Evolutionary conservation across 495 filamentous ascomycete species (phyloP).

Genomic region (Hapsidospora chrysogenum): DNA sequence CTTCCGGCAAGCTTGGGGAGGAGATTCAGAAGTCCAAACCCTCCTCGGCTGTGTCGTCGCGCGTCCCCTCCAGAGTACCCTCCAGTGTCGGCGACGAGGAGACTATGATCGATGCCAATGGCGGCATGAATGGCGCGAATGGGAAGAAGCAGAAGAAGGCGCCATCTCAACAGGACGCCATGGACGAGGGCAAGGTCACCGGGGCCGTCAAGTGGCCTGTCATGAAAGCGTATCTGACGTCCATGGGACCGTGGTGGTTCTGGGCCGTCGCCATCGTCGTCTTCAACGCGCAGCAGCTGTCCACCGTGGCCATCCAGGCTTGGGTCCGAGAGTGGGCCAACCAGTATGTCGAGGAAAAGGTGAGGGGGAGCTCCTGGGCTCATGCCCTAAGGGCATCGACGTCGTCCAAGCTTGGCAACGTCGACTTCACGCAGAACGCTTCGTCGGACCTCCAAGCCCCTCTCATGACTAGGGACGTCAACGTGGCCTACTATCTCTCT

Average conservation of each 20-base stretch:
- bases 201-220: constrained; percentile 79
- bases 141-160: constrained; percentile 24
- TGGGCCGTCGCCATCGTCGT: constrained; percentile 60
- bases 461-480: too few relatives aligned
- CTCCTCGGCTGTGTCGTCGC: constrained; percentile 45
- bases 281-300: constrained; percentile 68
- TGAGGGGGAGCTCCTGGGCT: not conserved
- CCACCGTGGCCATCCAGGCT: constrained; percentile 68
- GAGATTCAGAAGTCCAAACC: constrained; percentile 62
- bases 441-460: constrained; percentile 23
- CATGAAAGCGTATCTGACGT: constrained; percentile 62
- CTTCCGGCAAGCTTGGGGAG: constrained; percentile 72
- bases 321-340: constrained; percentile 88
- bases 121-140: constrained; percentile 12
- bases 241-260: constrained; percentile 93
- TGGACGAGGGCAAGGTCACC: constrained; percentile 57
- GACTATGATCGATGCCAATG: constrained; percentile 26
- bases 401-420: constrained; percentile 14
- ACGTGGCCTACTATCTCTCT: constrained; percentile 68
- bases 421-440: constrained; percentile 2
- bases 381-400: constrained; percentile 1
- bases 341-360: constrained; percentile 26
- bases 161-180: constrained; percentile 28
- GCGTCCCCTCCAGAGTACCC: constrained; percentile 54
- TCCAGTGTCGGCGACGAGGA: constrained; percentile 46